Evolutionary conservation across 1,139 yeast species (phyloP).

Genomic region (Diutina mesorugosa): DNA sequence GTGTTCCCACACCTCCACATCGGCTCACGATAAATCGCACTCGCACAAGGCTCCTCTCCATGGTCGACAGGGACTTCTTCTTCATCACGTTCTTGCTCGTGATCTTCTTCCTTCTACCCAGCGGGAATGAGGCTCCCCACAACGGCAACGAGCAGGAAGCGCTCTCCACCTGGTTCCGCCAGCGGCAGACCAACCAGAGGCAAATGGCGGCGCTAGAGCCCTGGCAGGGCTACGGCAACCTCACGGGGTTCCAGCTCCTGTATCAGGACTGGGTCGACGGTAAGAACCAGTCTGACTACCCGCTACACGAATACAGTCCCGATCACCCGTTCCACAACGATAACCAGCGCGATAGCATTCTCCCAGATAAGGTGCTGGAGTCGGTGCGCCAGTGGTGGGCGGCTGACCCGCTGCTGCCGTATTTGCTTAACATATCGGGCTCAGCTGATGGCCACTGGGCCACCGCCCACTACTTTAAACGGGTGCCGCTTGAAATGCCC

Average conservation of each 20-base stretch:
- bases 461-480: slow-evolving; percentile 8
- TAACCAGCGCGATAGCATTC: slow-evolving; percentile 37
- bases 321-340: slow-evolving; percentile 36
- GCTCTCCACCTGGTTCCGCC: slow-evolving; percentile 16
- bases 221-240: slow-evolving; percentile 47
- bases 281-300: slow-evolving; percentile 39
- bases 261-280: slow-evolving; percentile 41
- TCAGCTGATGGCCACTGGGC: slow-evolving; percentile 28
- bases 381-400: slow-evolving; percentile 40
- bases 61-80: slow-evolving; percentile 10
- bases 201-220: slow-evolving; percentile 30
- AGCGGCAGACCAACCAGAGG: slow-evolving; percentile 16
- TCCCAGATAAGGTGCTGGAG: slow-evolving; percentile 46
- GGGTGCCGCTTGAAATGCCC: slow-evolving; percentile 22
- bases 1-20: background rate
- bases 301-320: slow-evolving; percentile 30
- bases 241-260: slow-evolving; percentile 60
- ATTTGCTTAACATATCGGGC: slow-evolving; percentile 40
- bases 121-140: slow-evolving; percentile 19
- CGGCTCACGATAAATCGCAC: background rate
- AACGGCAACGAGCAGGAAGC: slow-evolving; percentile 17
- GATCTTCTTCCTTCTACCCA: slow-evolving; percentile 22
- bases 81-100: slow-evolving; percentile 16
- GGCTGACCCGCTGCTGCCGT: slow-evolving; percentile 9
- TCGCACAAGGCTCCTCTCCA: background rate